Percentiles rank a stretch among this genome's conserved stretches.
phyloP scores from a whole-genome alignment of 1,139 yeast species.

The Kodamaea anthophila region DNA sequence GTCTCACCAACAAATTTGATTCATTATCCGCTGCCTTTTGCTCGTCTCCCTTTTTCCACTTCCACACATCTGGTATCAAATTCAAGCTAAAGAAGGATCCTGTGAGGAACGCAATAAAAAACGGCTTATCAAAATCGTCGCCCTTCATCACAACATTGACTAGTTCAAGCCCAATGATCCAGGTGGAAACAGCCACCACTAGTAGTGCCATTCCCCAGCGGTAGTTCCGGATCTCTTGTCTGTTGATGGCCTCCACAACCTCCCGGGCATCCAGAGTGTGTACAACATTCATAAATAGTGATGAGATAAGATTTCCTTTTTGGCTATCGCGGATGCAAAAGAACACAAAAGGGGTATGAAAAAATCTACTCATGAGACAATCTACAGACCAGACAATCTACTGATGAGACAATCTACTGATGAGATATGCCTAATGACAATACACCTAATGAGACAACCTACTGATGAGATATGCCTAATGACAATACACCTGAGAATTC shows the following conservation, averaged over 20 bases:
- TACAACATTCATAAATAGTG: too few relatives aligned
- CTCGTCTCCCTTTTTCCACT: neutral
- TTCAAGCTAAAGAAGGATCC: slow-evolving; percentile 43
- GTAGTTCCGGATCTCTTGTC: slow-evolving; percentile 39
- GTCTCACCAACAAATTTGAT: neutral
- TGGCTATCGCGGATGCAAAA: too few relatives aligned
- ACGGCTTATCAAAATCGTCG: slow-evolving; percentile 43
- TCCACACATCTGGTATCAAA: slow-evolving; percentile 31
- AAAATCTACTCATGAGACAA: too few relatives aligned
- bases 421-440: too few relatives aligned
- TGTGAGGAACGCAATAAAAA: slow-evolving; percentile 39
- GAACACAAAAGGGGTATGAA: too few relatives aligned
- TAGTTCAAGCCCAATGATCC: slow-evolving; percentile 47
- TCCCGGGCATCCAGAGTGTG: slow-evolving; percentile 23
- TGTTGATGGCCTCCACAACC: slow-evolving; percentile 40
- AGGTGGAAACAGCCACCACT: slow-evolving; percentile 35
- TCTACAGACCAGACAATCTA: too few relatives aligned
- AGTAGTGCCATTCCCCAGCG: slow-evolving; percentile 37
- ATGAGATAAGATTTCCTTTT: too few relatives aligned
- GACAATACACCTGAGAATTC: too few relatives aligned
- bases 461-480: too few relatives aligned
- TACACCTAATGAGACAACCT: too few relatives aligned
- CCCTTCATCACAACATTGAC: slow-evolving; percentile 45
- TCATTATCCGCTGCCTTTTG: neutral
- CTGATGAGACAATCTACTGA: too few relatives aligned